Evolutionary conservation across 1,284 basidiomycete genomes (phyloP), one percentile per base, ranked within the genome.

Genomic region (Malassezia yamatoensis): DNA sequence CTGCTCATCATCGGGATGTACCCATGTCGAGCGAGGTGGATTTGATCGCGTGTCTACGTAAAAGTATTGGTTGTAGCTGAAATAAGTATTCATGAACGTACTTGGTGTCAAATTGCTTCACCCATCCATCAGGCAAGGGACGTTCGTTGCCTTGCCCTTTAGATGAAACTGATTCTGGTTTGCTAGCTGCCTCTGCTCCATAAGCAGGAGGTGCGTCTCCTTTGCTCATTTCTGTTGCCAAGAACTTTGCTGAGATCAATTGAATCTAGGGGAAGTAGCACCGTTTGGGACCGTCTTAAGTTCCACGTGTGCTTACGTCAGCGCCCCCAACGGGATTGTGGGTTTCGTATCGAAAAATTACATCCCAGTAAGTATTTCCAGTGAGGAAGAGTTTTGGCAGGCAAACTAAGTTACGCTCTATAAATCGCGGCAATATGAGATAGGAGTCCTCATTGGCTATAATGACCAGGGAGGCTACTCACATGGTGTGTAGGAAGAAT

Each of bases 21-120:
- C 59, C 71, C 71, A 74, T 52, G 65, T 68, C 24, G 68, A 70
- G 2, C 65, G 59, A 1, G 71, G 70, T 6, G 71, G 71, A 12
- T 60, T 66, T 6, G 63, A 61, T 16, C 53, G 50, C 15, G 71
- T 74, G 54, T 74, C 67, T 21, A 74, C 71, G 60, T 66, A 74
- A 39, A 73, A 74, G 64, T 66, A 62, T 39, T 63, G 63, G 29
- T 58, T 63, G 62, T 74, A 71, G 56, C 62, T 63, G 48, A 7
- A 53, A 39, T 12, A 12, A 37, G 37, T 7, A 10, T 9, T 2
- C 20, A 20, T 40, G 24, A 18, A 57, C 62, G 38, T 58, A 63
- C 62, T 71, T 68, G 56, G 34, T 51, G 49, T 71, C 66, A 61
- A 62, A 71, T 53, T 71, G 68, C 64, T 68, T 67, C 35, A 69